These are phyloP conservation scores for Hysterium pulicare DNA, from an alignment of 2,329 filamentous ascomycete species.

Conservation along the genomic window DNA sequence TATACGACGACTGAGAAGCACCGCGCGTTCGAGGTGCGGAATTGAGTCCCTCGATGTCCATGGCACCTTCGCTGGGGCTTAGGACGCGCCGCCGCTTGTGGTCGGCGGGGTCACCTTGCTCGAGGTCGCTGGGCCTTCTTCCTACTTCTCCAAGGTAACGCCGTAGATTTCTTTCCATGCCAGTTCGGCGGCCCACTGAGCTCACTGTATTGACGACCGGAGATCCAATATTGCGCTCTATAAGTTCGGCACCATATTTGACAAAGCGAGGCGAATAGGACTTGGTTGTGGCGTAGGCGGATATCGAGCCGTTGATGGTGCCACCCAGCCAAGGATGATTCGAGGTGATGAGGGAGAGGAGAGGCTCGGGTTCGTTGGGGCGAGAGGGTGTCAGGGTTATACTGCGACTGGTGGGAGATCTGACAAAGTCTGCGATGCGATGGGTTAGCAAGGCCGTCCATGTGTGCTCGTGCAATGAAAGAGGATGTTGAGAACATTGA, in stretches of 20 bases:
- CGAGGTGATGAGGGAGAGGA: slow-evolving; percentile 81
- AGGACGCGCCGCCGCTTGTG: slow-evolving; percentile 45
- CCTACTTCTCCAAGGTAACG: slow-evolving; percentile 67
- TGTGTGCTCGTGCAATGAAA: no score
- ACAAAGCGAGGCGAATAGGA: slow-evolving; percentile 85
- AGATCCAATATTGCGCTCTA: slow-evolving; percentile 78
- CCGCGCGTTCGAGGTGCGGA: slow-evolving; percentile 40
- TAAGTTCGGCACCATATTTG: slow-evolving; percentile 82
- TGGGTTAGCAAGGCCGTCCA: no score
- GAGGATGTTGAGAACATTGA: no score
- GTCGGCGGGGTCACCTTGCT: slow-evolving; percentile 38
- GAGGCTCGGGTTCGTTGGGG: slow-evolving; percentile 65
- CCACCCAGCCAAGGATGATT: slow-evolving; percentile 83
- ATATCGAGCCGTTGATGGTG: slow-evolving; percentile 79
- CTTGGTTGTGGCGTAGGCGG: slow-evolving; percentile 82
- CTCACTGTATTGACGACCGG: slow-evolving; percentile 85
- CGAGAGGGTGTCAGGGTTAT: slow-evolving; percentile 32
- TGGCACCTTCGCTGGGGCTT: slow-evolving; percentile 34
- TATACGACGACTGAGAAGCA: slow-evolving; percentile 62
- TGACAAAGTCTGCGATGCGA: slow-evolving; percentile 39
- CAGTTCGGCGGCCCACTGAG: slow-evolving; percentile 77
- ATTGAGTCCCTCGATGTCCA: slow-evolving; percentile 49
- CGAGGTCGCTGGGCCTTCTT: slow-evolving; percentile 52
- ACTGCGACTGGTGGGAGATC: slow-evolving; percentile 36
- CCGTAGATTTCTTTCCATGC: slow-evolving; percentile 80